A percentile compares a stretch with the other conserved stretches of the same genome.
phyloP scores from a whole-genome alignment of 495 filamentous ascomycete genomes.

The Penicillium pulvis region DNA sequence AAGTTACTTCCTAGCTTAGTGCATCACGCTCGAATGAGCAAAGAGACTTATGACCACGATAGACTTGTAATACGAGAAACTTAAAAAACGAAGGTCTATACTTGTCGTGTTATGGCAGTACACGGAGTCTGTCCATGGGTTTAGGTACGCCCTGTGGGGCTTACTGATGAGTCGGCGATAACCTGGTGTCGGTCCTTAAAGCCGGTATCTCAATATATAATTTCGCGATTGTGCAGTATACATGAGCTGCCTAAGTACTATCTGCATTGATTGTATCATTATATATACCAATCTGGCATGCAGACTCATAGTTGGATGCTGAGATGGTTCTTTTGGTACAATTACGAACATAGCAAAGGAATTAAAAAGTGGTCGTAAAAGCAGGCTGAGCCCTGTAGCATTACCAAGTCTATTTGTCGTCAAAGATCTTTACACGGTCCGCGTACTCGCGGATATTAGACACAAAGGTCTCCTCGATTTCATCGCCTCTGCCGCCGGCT shows the following conservation, averaged over 20 bases:
- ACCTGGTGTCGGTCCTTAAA: background rate
- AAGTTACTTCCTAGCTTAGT: background rate
- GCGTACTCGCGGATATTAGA: constrained; percentile 82
- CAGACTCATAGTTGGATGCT: too few relatives aligned
- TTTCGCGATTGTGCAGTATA: background rate
- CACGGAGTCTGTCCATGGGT: background rate
- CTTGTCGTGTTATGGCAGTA: background rate
- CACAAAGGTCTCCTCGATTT: constrained; percentile 74
- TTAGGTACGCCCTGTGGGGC: background rate
- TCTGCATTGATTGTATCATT: too few relatives aligned
- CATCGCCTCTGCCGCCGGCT: constrained; percentile 81
- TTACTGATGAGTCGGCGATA: background rate
- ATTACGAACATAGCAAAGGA: background rate
- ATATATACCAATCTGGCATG: too few relatives aligned
- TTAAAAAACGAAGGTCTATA: background rate
- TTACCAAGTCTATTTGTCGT: constrained; percentile 48
- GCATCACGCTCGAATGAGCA: background rate
- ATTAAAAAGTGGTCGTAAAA: background rate
- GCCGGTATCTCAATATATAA: background rate
- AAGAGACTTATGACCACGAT: background rate
- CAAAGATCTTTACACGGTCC: constrained; percentile 74
- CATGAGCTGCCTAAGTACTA: background rate
- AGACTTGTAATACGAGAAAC: background rate
- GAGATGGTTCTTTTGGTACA: too few relatives aligned
- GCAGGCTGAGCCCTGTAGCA: constrained; percentile 5